Evolutionary conservation across 345 rosid species (phyloP).

Genomic region (Arabidopsis suecica): DNA sequence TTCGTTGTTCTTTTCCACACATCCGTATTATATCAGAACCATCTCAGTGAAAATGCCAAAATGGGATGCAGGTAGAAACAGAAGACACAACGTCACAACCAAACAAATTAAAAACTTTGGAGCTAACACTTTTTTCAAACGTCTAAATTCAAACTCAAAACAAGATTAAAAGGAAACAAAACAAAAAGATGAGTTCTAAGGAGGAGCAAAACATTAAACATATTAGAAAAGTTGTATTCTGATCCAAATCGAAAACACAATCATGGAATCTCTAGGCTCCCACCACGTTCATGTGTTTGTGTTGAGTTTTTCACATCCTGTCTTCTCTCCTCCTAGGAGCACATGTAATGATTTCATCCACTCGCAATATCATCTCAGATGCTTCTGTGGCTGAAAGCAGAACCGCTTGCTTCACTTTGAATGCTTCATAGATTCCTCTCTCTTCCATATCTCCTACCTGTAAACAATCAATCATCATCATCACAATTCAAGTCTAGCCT

Average conservation of each 20-base stretch:
- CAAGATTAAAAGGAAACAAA: background rate
- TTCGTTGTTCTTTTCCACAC: background rate
- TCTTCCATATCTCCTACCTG: conserved; percentile 94
- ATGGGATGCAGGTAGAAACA: too few relatives aligned
- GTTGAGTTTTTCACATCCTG: conserved; percentile 55
- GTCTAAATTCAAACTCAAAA: conserved; percentile 22
- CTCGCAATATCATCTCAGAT: conserved; percentile 86
- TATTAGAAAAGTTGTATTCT: background rate
- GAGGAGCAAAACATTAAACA: conserved; percentile 5
- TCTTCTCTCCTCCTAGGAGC: conserved; percentile 85
- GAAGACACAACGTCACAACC: too few relatives aligned
- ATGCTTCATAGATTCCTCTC: conserved; percentile 86
- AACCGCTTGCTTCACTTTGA: conserved; percentile 96
- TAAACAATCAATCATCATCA: background rate
- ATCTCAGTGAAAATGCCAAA: background rate
- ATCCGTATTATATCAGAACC: background rate
- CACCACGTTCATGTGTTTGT: conserved; percentile 23
- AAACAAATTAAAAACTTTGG: too few relatives aligned
- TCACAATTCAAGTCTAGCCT: conserved; percentile 7
- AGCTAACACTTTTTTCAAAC: conserved; percentile 11
- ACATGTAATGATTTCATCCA: conserved; percentile 80
- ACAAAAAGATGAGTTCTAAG: background rate
- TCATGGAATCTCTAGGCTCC: background rate
- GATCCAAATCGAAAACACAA: too few relatives aligned
- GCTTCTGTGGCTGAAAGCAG: conserved; percentile 97